Evolutionary conservation across 2,329 filamentous ascomycete species (phyloP), one percentile per base, ranked within the genome.

Genomic region (Pezicula radicicola): DNA sequence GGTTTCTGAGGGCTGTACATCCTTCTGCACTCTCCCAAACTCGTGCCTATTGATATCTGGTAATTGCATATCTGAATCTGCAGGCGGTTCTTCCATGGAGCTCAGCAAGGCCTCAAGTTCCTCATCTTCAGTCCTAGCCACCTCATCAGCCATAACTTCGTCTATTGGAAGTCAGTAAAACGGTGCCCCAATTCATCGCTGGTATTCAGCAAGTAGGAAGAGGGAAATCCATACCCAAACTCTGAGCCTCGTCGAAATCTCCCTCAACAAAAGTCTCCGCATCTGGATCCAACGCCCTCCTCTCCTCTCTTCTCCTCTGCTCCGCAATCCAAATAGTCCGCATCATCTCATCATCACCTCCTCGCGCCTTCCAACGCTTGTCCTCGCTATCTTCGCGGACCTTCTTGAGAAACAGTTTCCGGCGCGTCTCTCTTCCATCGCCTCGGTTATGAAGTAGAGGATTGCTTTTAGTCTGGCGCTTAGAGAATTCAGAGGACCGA

Each of bases 341-440:
- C 65, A 72, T 66, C 52, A 72, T 68, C 63, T 81, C 79, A 60
- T 85, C 82, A 60, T 87, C 84, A 3, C 84, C 82, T 25, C 84
- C 83, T 57, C 84, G 73, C 48, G 77, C 73, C 60, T 80, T 75
- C 77, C 83, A 87, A 19, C 72, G 71, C 60, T 73, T 78, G 27
- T 88, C 81, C 40, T 87, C 81, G 3, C 76, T 72, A 39, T 80
- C 77, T 60, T 83, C 78, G 53, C 81, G 75, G 16, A 88, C 83
- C 48, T 78, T 87, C 63, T 84, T 81, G 53, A 93, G 71, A 61
- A 93, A 93, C 51, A 87, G 72, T 30, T 80, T 79, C 44, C 88
- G 75, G 52, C 89, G 74, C 49, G 79, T 75, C 64, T 89, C 84
- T 50, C 84, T 81, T 1, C 76, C 75, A 64, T 91, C 81, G 25